These are phyloP conservation scores for Alternaria novae-zelandiae DNA, from an alignment of 2,329 filamentous ascomycete species.

Conservation along the genomic window DNA sequence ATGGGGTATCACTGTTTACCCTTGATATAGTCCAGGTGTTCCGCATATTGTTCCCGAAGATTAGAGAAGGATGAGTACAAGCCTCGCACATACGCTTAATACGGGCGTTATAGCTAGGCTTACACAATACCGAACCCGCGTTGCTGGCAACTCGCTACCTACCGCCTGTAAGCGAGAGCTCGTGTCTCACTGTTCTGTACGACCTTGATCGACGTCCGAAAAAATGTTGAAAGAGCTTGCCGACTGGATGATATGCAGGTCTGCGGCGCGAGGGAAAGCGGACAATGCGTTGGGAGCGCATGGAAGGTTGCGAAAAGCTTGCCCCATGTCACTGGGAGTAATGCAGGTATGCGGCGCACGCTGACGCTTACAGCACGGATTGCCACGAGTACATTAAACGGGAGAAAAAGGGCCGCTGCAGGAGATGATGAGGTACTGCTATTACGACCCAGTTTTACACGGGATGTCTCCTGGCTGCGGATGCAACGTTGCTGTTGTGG, in stretches of 20 bases:
- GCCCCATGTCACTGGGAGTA: background rate
- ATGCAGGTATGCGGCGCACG: slow-evolving; percentile 6
- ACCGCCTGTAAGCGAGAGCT: slow-evolving; percentile 20
- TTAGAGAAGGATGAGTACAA: slow-evolving; percentile 1
- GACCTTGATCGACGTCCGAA: slow-evolving; percentile 9
- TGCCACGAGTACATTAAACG: background rate
- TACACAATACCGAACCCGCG: slow-evolving; percentile 14
- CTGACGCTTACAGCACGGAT: slow-evolving; percentile 11
- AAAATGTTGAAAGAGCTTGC: background rate
- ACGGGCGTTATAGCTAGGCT: slow-evolving; percentile 18
- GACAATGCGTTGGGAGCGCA: background rate
- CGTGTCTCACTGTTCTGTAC: slow-evolving; percentile 15
- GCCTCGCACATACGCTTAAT: slow-evolving; percentile 14
- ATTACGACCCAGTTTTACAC: background rate
- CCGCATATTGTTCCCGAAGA: slow-evolving; percentile 1
- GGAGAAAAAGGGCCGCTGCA: background rate
- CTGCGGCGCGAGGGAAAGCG: background rate
- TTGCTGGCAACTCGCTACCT: slow-evolving; percentile 17
- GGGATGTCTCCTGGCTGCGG: background rate
- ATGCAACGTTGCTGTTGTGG: slow-evolving; percentile 5
- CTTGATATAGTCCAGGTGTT: slow-evolving; percentile 1
- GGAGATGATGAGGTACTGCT: background rate
- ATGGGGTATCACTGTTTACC: slow-evolving; percentile 4
- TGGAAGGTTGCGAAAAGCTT: background rate
- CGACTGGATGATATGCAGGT: background rate